phyloP scores from a whole-genome alignment of 306 rosid species.

The Cucumis sativus region Cucumber_9930_V3 NC_026655.2:886501-887000 shows the following conservation, averaged over 20 bases:
- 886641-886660: conserved; percentile 20
- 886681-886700: conserved; percentile 23
- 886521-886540: conserved; percentile 22
- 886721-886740: conserved; percentile 37
- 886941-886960: neutral
- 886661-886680: conserved; percentile 13
- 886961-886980: neutral
- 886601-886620: conserved; percentile 32
- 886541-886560: conserved; percentile 22
- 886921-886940: neutral
- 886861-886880: conserved; percentile 23
- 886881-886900: conserved; percentile 30
- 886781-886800: conserved; percentile 52
- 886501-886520: conserved; percentile 16
- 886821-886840: conserved; percentile 18
- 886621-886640: conserved; percentile 33
- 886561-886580: conserved; percentile 15
- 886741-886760: conserved; percentile 25
- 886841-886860: conserved; percentile 31
- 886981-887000: conserved; percentile 21
- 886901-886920: conserved; percentile 21
- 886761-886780: conserved; percentile 42
- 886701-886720: conserved; percentile 22
- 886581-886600: conserved; percentile 35
- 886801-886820: conserved; percentile 24